Conservation (phyloP, 768 basidiomycete species). For the Royoungia palumana region DNA sequence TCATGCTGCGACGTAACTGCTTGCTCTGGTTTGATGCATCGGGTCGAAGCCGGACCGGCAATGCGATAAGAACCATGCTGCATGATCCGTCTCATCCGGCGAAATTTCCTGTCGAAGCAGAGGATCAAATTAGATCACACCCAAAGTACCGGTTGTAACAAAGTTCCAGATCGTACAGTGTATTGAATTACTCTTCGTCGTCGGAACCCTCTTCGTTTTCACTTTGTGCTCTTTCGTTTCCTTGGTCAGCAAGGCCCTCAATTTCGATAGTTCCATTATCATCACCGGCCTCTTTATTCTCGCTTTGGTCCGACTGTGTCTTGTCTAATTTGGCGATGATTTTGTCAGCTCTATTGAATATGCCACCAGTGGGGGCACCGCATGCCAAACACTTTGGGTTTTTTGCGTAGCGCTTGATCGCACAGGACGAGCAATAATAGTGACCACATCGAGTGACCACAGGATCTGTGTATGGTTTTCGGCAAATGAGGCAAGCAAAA, state of each 20-base stretch:
- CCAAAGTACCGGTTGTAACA: constrained; percentile 29
- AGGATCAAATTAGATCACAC: constrained; percentile 17
- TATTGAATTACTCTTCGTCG: constrained; percentile 26
- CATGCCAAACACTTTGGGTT: constrained; percentile 96
- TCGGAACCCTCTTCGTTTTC: constrained; percentile 28
- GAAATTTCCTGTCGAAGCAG: constrained; percentile 19
- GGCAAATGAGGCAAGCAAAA: constrained; percentile 97
- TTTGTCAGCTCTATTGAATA: constrained; percentile 95
- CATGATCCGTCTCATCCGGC: constrained; percentile 16
- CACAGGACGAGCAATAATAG: constrained; percentile 94
- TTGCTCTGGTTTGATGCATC: constrained; percentile 3
- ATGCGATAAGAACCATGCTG: not conserved
- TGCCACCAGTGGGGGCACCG: constrained; percentile 87
- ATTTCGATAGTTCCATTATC: constrained; percentile 49
- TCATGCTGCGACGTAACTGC: constrained; percentile 6
- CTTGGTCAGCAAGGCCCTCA: constrained; percentile 48
- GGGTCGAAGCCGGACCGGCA: constrained; percentile 8
- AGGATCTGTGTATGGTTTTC: constrained; percentile 92
- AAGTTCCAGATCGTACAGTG: constrained; percentile 31
- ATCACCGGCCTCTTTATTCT: constrained; percentile 42
- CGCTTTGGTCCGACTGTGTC: constrained; percentile 54
- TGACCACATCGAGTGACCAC: constrained; percentile 96
- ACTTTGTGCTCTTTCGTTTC: constrained; percentile 25
- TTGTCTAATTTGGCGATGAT: constrained; percentile 84
- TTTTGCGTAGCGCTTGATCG: constrained; percentile 90